These are phyloP conservation scores for Dactylonectria macrodidyma DNA, from an alignment of 2,329 filamentous ascomycete genomes.

Conservation along the genomic window DNA sequence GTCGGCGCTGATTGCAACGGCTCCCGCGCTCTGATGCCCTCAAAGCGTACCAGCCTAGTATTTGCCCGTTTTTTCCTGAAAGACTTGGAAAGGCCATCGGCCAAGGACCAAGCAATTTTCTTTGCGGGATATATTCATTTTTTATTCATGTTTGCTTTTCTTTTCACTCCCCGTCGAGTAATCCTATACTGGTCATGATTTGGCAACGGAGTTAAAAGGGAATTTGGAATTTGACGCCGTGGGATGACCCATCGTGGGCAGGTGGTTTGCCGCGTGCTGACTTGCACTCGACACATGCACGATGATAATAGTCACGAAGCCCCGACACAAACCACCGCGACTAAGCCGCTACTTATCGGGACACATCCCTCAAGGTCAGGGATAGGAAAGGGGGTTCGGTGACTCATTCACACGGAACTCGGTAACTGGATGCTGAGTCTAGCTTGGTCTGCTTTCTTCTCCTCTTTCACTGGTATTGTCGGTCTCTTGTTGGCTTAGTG, in stretches of 20 bases:
- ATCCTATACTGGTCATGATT: constrained; percentile 7
- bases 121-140: neutral
- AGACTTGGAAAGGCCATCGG: neutral
- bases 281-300: constrained; percentile 10
- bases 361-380: neutral
- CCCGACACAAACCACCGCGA: neutral
- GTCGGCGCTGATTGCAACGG: constrained; percentile 57
- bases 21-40: constrained; percentile 45
- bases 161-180: neutral
- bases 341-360: neutral
- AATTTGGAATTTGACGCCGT: constrained; percentile 23
- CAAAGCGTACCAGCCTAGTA: constrained; percentile 17
- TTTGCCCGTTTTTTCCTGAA: neutral
- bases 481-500: constrained; percentile 8
- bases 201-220: constrained; percentile 39
- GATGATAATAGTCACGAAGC: neutral
- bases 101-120: neutral
- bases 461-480: constrained; percentile 16
- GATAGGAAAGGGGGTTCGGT: neutral
- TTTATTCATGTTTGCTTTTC: neutral
- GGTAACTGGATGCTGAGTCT: constrained; percentile 14
- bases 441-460: constrained; percentile 7
- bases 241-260: constrained; percentile 6
- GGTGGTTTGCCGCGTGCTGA: constrained; percentile 2
- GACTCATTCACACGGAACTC: neutral